Conservation (phyloP, 768 basidiomycete species). For the Tylopilus felleus region DNA sequence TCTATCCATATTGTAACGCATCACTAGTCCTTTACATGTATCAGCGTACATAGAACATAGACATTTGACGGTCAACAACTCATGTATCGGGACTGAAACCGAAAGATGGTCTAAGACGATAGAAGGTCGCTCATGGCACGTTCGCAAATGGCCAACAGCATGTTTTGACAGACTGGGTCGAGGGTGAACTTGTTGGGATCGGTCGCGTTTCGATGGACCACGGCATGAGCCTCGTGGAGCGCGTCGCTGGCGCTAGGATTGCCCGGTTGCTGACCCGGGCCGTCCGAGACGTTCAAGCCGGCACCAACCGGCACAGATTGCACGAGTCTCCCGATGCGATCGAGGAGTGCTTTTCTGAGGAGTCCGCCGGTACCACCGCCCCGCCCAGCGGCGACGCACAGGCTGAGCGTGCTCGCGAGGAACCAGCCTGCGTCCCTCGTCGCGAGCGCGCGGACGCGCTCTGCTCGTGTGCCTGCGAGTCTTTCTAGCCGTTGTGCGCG, state of each 20-base stretch:
- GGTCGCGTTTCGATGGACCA: no score
- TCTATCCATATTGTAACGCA: slow-evolving; percentile 16
- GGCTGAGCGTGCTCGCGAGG: slow-evolving; percentile 24
- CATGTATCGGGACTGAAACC: background rate
- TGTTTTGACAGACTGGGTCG: slow-evolving; percentile 24
- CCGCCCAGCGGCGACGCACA: slow-evolving; percentile 14
- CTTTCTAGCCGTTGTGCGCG: slow-evolving; percentile 7
- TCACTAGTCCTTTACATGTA: slow-evolving; percentile 11
- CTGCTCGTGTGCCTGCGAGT: slow-evolving; percentile 12
- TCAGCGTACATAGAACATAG: slow-evolving; percentile 13
- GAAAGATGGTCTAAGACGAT: background rate
- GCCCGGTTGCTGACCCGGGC: background rate
- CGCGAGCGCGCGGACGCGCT: slow-evolving; percentile 24
- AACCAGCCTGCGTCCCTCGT: slow-evolving; percentile 28
- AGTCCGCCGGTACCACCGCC: background rate
- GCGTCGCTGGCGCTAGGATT: background rate
- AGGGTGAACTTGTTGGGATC: slow-evolving; percentile 1
- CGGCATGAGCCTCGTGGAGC: background rate
- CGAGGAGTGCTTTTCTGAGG: slow-evolving; percentile 18
- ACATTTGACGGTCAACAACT: background rate
- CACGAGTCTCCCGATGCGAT: slow-evolving; percentile 24
- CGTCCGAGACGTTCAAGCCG: background rate
- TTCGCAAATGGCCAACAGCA: slow-evolving; percentile 30
- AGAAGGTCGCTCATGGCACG: slow-evolving; percentile 17
- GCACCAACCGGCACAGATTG: slow-evolving; percentile 3